Evolutionary conservation across 345 rosid species (phyloP), one percentile per base, ranked within the genome.

Genomic region (Zanthoxylum bungeanum): DNA sequence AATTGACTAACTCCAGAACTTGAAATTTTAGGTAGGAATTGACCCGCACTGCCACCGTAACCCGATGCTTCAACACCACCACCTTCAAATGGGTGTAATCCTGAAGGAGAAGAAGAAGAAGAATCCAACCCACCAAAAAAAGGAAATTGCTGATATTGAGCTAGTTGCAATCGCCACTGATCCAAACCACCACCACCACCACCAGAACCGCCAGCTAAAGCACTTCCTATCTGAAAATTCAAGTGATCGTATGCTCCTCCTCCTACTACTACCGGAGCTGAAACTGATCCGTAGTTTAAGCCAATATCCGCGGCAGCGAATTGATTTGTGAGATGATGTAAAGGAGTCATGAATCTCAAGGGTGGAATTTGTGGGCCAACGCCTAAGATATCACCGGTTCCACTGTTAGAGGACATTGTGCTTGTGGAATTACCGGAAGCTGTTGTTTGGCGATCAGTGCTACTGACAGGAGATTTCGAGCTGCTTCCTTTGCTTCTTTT

Each of bases 401-500:
- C n/a, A n/a, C n/a, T 81, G 49, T 77, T 80, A 9, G 79, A 79
- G 21, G 87, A 74, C 39, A 83, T 71, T 25, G 81, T 61, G 72
- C 76, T 44, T 4, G 91, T 63, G 33, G 87, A 78, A n/a, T 44
- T 44, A 4, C 85, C 86, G 0, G 88, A 77, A 14, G 64, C 79
- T 2, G 82, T 75, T 28, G n/a, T n/a, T n/a, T 71, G 86, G 46
- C 74, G 76, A 59, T 83, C 36, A 12, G 70, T 31, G 11, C 83
- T 47, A 62, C 79, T 82, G 21, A 56, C 84, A 1, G 85, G 80
- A 22, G 86, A 81, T 42, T 79, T 82, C 4, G 91, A 83, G 57
- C 82, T 76, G 9, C 86, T 86, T n/a, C n/a, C n/a, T n/a, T 92
- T 94, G 76, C 85, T 83, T 69, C 95, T 84, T 76, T 91, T 86